Evolutionary conservation across 225 moss, liverwort and hornwort species (phyloP).

Genomic region (Bryum argenteum): DNA sequence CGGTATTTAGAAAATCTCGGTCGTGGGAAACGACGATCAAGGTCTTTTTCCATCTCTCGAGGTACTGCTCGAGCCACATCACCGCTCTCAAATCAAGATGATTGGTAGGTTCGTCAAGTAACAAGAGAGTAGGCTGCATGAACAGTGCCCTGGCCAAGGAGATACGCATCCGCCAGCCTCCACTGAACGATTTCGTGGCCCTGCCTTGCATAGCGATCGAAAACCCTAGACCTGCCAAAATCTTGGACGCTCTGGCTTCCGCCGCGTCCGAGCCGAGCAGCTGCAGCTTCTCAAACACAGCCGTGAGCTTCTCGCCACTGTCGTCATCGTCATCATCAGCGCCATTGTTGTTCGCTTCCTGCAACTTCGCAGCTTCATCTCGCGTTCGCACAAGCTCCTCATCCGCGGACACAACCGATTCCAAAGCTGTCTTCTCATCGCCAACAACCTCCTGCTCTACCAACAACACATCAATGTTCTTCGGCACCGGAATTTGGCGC

Average conservation of each 20-base stretch:
- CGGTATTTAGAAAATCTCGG: slow-evolving; percentile 89
- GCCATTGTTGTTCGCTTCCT: slow-evolving; percentile 41
- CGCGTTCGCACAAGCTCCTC: slow-evolving; percentile 77
- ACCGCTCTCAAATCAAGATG: slow-evolving; percentile 96
- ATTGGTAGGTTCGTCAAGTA: slow-evolving; percentile 96
- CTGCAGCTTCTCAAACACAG: slow-evolving; percentile 83
- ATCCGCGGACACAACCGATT: slow-evolving; percentile 82
- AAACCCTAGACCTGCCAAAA: slow-evolving; percentile 92
- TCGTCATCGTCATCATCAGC: slow-evolving; percentile 43
- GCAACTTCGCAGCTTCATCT: slow-evolving; percentile 68
- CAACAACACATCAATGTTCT: slow-evolving; percentile 87
- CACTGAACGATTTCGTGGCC: slow-evolving; percentile 89
- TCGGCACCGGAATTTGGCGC: slow-evolving; percentile 97
- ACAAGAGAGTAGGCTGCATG: slow-evolving; percentile 85
- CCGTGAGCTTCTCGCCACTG: slow-evolving; percentile 69
- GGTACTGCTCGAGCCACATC: slow-evolving; percentile 97
- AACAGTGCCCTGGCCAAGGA: slow-evolving; percentile 92
- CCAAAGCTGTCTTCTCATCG: slow-evolving; percentile 77
- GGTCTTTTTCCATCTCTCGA: slow-evolving; percentile 97
- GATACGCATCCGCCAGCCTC: slow-evolving; percentile 98
- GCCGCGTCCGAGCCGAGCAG: slow-evolving; percentile 79
- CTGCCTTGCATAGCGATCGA: slow-evolving; percentile 82
- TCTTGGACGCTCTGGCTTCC: slow-evolving; percentile 84
- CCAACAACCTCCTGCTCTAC: slow-evolving; percentile 97
- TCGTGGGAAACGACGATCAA: slow-evolving; percentile 96